Evolutionary conservation across 441 rosid species (phyloP).

Genomic region (Pelargonium citronellum): DNA sequence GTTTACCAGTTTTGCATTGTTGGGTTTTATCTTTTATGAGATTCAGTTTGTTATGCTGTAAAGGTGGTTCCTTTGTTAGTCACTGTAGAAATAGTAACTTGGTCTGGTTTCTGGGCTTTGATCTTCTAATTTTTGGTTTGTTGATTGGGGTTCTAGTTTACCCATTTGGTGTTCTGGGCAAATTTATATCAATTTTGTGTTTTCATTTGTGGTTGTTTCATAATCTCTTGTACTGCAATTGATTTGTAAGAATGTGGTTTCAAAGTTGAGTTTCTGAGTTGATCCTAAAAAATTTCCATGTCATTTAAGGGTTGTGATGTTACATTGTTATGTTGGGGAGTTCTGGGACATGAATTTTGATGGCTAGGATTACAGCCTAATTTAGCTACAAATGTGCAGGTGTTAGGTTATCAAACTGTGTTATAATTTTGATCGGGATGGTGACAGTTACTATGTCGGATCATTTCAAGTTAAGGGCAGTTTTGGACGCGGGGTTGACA

Average conservation of each 20-base stretch:
- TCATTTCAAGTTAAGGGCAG: constrained; percentile 24
- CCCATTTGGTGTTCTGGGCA: not conserved
- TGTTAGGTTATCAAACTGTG: constrained; percentile 15
- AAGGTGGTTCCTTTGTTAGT: constrained; percentile 2
- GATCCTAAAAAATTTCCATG: constrained; percentile 4
- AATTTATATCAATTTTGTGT: not conserved
- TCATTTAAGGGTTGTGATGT: not conserved
- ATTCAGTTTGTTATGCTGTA: not conserved
- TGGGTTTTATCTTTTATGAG: not conserved
- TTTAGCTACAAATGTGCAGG: constrained; percentile 25
- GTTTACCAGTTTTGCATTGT: not conserved
- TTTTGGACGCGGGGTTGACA: constrained; percentile 30
- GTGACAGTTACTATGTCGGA: constrained; percentile 27
- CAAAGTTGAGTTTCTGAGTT: constrained; percentile 15
- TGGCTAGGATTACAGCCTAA: constrained; percentile 21
- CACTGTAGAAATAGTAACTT: constrained; percentile 24
- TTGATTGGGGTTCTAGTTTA: not conserved
- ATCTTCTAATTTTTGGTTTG: not conserved
- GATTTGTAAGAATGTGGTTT: not conserved
- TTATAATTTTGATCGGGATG: constrained; percentile 18
- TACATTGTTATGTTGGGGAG: not conserved
- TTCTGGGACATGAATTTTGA: constrained; percentile 10
- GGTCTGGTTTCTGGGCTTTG: constrained; percentile 24
- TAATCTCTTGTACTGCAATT: not conserved
- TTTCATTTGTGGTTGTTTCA: not conserved